These are phyloP conservation scores for Madurella mycetomatis DNA, from an alignment of 2,329 filamentous ascomycete species.

Conservation along the genomic window DNA sequence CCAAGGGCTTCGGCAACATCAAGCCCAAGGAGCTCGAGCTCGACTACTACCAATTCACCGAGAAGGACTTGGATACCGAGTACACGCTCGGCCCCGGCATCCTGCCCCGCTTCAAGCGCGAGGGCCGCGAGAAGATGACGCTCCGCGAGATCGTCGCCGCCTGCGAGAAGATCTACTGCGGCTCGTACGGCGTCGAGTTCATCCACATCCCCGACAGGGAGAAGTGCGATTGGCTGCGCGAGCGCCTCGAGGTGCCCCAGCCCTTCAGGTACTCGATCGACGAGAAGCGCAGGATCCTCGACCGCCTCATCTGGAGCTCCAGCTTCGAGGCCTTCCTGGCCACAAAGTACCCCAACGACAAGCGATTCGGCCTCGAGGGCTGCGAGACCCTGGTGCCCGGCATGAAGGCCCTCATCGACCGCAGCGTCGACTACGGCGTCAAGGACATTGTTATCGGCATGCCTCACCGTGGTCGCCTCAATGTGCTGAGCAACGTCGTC, in stretches of 20 bases:
- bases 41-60: conserved; percentile 90
- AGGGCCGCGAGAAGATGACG: conserved; percentile 90
- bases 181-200: conserved; percentile 96
- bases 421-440: conserved; percentile 95
- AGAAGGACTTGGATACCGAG: conserved; percentile 88
- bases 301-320: conserved; percentile 96
- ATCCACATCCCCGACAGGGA: conserved; percentile 97
- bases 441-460: conserved; percentile 99
- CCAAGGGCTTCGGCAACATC: conserved; percentile 76
- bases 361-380: conserved; percentile 97
- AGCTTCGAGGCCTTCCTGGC: conserved; percentile 95
- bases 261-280: conserved; percentile 98
- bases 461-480: conserved; percentile 97
- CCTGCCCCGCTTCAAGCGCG: conserved; percentile 85
- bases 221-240: conserved; percentile 97
- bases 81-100: conserved; percentile 93
- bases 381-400: conserved; percentile 95
- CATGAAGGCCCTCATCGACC: conserved; percentile 98
- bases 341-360: conserved; percentile 99
- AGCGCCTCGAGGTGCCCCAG: conserved; percentile 87
- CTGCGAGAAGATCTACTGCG: conserved; percentile 94
- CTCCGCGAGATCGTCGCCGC: conserved; percentile 88
- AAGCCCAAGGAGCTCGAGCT: conserved; percentile 90
- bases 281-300: conserved; percentile 95
- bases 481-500: conserved; percentile 96